These are phyloP conservation scores for Aegilops longissima DNA, from an alignment of 176 grass and related monocot species.

Conservation along the genomic window DNA sequence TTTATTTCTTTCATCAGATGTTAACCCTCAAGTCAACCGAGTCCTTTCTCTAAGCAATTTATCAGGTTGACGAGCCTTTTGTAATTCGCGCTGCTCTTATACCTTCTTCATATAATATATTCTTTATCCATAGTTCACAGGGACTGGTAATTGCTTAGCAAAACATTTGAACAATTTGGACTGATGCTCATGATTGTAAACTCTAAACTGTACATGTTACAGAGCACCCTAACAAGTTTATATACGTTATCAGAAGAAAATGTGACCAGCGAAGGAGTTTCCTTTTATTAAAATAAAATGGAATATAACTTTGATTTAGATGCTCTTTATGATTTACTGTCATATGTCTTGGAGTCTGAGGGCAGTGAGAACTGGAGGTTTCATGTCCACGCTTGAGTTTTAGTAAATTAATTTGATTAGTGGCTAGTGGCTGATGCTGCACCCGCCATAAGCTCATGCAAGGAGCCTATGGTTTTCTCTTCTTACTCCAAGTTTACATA, in stretches of 20 bases:
- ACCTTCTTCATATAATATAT: not conserved
- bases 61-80: not conserved
- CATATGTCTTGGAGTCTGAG: conserved; percentile 1
- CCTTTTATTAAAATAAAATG: not conserved
- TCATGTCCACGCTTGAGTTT: not conserved
- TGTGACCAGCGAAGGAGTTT: not conserved
- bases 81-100: not conserved
- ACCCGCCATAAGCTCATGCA: not conserved
- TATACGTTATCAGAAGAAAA: conserved; percentile 1
- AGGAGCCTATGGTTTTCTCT: not conserved
- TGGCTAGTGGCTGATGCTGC: not conserved
- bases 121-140: not conserved
- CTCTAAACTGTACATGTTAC: conserved; percentile 13
- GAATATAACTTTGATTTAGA: not conserved
- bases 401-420: not conserved
- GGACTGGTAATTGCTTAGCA: not conserved
- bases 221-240: not conserved
- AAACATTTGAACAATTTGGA: not conserved
- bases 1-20: conserved; percentile 17
- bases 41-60: conserved; percentile 26
- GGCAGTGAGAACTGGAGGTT: not conserved
- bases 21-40: not conserved
- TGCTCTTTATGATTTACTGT: conserved; percentile 12
- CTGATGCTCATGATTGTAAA: not conserved
- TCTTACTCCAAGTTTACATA: conserved; percentile 9